These are phyloP conservation scores for Solanum sitiens DNA, from an alignment of 257 asterid species.

Conservation along the genomic window DNA sequence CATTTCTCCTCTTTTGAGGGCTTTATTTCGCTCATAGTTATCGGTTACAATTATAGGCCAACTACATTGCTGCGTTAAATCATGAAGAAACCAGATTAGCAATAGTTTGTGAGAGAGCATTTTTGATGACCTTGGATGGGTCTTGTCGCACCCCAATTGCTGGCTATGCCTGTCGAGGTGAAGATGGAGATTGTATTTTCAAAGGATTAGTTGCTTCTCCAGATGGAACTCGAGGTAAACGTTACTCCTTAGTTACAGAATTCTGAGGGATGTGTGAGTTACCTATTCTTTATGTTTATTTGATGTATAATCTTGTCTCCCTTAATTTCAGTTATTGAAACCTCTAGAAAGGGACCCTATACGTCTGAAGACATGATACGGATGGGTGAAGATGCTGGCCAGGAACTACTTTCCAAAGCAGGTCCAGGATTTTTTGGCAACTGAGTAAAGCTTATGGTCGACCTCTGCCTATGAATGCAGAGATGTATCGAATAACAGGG, in stretches of 20 bases:
- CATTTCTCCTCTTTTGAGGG: not conserved
- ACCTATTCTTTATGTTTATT: not conserved
- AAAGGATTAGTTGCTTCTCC: constrained; percentile 90
- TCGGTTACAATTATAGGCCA: constrained; percentile 35
- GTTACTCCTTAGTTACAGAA: not conserved
- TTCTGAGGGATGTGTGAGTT: not conserved
- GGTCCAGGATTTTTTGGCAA: constrained; percentile 68
- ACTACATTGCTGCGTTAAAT: constrained; percentile 65
- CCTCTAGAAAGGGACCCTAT: constrained; percentile 70
- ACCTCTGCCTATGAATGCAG: not conserved
- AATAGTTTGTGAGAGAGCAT: constrained; percentile 81
- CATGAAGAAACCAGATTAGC: constrained; percentile 97
- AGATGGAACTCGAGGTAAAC: constrained; percentile 72
- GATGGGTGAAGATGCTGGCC: constrained; percentile 91
- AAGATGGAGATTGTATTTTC: constrained; percentile 66
- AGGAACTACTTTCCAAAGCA: constrained; percentile 73
- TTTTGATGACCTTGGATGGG: constrained; percentile 70
- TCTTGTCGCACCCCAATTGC: constrained; percentile 96
- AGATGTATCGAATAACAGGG: not conserved
- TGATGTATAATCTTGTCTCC: not conserved
- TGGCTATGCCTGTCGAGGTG: constrained; percentile 68
- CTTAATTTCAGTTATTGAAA: constrained; percentile 51
- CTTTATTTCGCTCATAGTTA: not conserved
- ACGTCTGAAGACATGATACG: constrained; percentile 56
- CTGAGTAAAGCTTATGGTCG: not conserved